Percentiles rank a stretch among this genome's conserved stretches.
Evolutionary conservation across 75 land plant genomes (phyloP).

Genomic region (Cupressus sempervirens): DNA sequence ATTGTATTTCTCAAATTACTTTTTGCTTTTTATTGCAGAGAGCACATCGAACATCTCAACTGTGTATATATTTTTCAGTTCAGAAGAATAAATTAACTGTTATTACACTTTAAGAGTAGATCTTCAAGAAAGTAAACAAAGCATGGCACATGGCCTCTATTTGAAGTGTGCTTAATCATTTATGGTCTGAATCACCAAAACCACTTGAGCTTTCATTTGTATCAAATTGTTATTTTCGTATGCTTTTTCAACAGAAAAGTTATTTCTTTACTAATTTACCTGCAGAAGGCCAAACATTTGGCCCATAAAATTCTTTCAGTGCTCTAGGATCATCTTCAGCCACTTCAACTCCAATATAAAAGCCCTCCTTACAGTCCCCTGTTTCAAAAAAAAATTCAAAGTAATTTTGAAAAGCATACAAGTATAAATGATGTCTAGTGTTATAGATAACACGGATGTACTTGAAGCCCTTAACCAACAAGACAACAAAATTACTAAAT

Average conservation of each 20-base stretch:
- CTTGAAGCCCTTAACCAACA: background rate
- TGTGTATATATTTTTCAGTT: background rate
- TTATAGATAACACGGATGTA: background rate
- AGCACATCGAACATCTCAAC: background rate
- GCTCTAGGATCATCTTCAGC: slow-evolving; percentile 61
- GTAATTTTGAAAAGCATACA: background rate
- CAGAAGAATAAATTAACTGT: background rate
- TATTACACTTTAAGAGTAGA: background rate
- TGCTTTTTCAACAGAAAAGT: background rate
- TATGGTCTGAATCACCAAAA: background rate
- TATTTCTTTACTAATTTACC: slow-evolving; percentile 27
- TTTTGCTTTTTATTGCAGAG: background rate
- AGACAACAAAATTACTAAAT: background rate
- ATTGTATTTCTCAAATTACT: no score
- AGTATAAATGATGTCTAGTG: background rate
- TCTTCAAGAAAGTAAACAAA: background rate
- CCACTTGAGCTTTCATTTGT: no score
- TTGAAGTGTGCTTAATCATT: background rate
- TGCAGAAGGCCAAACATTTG: slow-evolving; percentile 78
- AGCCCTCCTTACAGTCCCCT: slow-evolving; percentile 97
- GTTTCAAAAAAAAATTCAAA: background rate
- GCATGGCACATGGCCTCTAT: background rate
- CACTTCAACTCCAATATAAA: slow-evolving; percentile 78
- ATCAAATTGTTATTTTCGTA: no score
- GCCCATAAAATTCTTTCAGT: slow-evolving; percentile 76